phyloP scores from a whole-genome alignment of 2,329 filamentous ascomycete genomes.

The Alternaria solani region DNA sequence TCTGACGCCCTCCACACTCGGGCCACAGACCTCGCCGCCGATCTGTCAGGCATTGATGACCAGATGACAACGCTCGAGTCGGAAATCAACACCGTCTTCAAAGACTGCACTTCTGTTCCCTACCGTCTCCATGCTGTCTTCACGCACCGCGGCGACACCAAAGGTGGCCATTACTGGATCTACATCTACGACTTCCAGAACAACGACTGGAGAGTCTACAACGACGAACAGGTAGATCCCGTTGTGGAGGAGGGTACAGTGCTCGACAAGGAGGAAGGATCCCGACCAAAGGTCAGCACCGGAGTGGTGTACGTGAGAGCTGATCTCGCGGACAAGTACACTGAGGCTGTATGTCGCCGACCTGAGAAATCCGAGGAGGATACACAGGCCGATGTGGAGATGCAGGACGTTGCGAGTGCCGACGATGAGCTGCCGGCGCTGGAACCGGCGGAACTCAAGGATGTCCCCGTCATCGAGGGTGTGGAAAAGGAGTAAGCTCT shows the following conservation, averaged over 20 bases:
- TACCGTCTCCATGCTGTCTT: conserved; percentile 93
- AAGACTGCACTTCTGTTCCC: conserved; percentile 68
- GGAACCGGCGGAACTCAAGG: conserved; percentile 13
- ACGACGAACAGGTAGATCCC: conserved; percentile 81
- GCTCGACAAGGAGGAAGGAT: conserved; percentile 69
- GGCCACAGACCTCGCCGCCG: conserved; percentile 34
- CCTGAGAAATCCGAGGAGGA: conserved; percentile 15
- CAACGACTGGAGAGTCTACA: conserved; percentile 89
- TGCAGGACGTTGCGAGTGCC: conserved; percentile 19
- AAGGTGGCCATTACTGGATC: conserved; percentile 90
- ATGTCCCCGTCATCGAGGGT: conserved; percentile 39
- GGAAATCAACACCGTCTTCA: conserved; percentile 67
- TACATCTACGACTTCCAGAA: conserved; percentile 91
- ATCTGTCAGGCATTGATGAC: conserved; percentile 36
- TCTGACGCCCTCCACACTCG: conserved; percentile 28
- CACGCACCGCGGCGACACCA: conserved; percentile 76
- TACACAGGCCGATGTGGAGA: background rate
- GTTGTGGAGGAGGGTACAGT: conserved; percentile 73
- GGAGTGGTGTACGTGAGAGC: conserved; percentile 87
- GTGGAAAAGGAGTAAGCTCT: conserved; percentile 38
- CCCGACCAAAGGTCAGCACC: conserved; percentile 55
- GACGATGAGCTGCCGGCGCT: conserved; percentile 15
- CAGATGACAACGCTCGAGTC: conserved; percentile 58
- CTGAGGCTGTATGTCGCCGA: conserved; percentile 59
- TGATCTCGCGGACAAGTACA: conserved; percentile 65